phyloP scores from a whole-genome alignment of 768 basidiomycete genomes.

The Gloeophyllum trabeum region DNA sequence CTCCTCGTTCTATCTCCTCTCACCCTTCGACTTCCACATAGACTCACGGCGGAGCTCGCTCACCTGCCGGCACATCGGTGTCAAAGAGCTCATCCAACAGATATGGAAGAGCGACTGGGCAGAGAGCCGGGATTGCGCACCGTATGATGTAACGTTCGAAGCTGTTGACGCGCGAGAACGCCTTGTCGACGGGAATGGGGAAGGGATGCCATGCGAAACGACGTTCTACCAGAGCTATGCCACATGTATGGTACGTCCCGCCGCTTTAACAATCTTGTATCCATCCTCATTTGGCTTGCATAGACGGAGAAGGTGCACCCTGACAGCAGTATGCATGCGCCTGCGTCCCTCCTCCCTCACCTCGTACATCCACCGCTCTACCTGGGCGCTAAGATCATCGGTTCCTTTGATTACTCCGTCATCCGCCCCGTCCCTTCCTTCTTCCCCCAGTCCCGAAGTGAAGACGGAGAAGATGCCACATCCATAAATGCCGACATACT shows the following conservation, averaged over 20 bases:
- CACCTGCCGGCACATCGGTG: constrained; percentile 25
- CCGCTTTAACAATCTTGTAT: no score
- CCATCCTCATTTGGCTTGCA: no score
- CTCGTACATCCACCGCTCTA: constrained; percentile 13
- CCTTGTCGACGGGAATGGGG: constrained; percentile 11
- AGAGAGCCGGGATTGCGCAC: constrained; percentile 30
- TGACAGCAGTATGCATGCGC: no score
- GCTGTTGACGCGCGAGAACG: constrained; percentile 31
- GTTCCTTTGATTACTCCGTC: constrained; percentile 25
- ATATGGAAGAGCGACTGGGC: constrained; percentile 40
- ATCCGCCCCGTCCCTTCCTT: constrained; percentile 26
- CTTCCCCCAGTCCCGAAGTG: constrained; percentile 2
- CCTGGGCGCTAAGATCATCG: constrained; percentile 19
- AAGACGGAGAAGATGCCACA: not conserved
- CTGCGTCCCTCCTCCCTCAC: constrained; percentile 1
- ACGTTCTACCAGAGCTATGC: constrained; percentile 34
- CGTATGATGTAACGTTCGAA: constrained; percentile 36
- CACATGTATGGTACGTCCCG: constrained; percentile 22
- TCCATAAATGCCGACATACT: no score
- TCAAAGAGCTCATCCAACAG: constrained; percentile 21
- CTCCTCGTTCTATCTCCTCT: not conserved
- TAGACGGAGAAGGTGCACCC: no score
- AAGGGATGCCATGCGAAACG: constrained; percentile 22
- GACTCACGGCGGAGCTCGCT: constrained; percentile 27
- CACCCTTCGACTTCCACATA: constrained; percentile 26